Evolutionary conservation across 2,329 filamentous ascomycete genomes (phyloP).

Genomic region (Cytospora piceicola): DNA sequence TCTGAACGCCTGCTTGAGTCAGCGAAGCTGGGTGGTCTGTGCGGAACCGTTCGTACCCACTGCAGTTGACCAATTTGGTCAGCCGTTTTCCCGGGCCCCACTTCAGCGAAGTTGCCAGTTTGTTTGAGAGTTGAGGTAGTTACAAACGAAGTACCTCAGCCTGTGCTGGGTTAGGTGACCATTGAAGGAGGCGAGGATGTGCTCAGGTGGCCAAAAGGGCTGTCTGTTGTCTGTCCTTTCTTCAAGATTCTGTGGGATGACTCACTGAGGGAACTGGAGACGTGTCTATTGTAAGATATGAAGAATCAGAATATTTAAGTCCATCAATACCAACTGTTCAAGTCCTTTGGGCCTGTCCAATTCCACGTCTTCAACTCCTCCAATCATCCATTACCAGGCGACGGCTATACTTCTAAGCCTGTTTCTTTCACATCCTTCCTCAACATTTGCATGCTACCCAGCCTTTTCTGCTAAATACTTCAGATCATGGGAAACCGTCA

Average conservation of each 20-base stretch:
- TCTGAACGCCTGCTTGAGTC: slow-evolving; percentile 4
- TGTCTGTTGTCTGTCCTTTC: slow-evolving; percentile 41
- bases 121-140: slow-evolving; percentile 2
- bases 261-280: slow-evolving; percentile 31
- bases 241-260: slow-evolving; percentile 34
- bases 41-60: slow-evolving; percentile 5
- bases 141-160: neutral
- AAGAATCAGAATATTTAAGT: neutral
- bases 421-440: neutral
- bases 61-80: slow-evolving; percentile 15
- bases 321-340: neutral
- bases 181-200: slow-evolving; percentile 7
- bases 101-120: slow-evolving; percentile 11
- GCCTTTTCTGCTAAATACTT: neutral
- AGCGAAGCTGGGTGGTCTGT: slow-evolving; percentile 17
- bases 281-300: slow-evolving; percentile 7
- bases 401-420: slow-evolving; percentile 3
- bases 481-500: slow-evolving; percentile 13
- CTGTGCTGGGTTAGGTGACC: neutral
- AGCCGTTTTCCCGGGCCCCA: slow-evolving; percentile 5
- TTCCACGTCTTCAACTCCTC: neutral
- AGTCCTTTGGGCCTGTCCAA: neutral
- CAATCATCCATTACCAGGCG: neutral
- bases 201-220: slow-evolving; percentile 1
- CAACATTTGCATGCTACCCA: neutral